Evolutionary conservation across 805 yeast genomes (phyloP), one percentile per base, ranked within the genome.

Genomic region (Kodamaea neixiangensis): DNA sequence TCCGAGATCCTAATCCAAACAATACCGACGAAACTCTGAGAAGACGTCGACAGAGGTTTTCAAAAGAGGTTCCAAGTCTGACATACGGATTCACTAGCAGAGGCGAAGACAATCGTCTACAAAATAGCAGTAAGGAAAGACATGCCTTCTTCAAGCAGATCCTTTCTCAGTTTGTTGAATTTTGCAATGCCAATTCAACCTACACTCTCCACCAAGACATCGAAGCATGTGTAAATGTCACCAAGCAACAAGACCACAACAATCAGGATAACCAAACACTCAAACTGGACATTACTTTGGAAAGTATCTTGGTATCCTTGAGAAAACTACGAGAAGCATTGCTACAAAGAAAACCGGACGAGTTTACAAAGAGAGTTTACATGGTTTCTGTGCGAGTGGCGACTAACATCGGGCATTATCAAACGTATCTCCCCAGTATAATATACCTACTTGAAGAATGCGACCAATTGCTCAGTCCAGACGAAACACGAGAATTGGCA

Each of bases 311-410:
- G 21, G 31, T 53, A 1, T 65, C 69, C 10, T 58, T 74, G 22
- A 62, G 88, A 37, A 82, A 81, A 51, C 66, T 84, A 14, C 60
- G 89, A 41, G 88, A 84, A 58, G 79, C 86, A 7, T 58, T 82
- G 31, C 60, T 84, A 15, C 59, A 68, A n/a, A 49, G 62, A 3
- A 54, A 58, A 13, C 69, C 78, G 0, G 68, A 67, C 43, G 63
- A 62, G 25, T 79, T 81, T 49, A 60, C 75, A 7, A 70, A 68
- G 44, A 61, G 65, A n/a, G 84, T 83, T 18, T 78, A 72, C 51
- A 54, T 82, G 22, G 73, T 71, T 34, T 79, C 86, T 0, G 70
- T 77, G 7, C 58, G 81, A 31, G 68, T 78, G 18, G 66, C 82
- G 1, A 69, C 79, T 0, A 64, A 70, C 3, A 58, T 71, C 3